phyloP scores from a whole-genome alignment of 352 stramenopile genomes.

The Pythium diclinum region DNA sequence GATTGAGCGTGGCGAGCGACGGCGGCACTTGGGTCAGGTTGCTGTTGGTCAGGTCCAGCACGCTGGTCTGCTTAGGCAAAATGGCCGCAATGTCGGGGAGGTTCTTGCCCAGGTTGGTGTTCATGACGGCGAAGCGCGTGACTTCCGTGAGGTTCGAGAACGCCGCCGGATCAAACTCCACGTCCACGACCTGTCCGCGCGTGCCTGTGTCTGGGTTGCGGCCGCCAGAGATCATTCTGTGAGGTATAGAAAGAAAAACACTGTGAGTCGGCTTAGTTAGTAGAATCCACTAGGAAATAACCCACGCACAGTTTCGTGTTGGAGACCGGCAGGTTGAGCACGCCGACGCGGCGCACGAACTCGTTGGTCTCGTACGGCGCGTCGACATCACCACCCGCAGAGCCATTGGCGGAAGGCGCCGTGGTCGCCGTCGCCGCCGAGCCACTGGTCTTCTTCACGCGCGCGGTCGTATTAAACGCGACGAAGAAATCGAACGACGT shows the following conservation, averaged over 20 bases:
- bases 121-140: constrained; percentile 9
- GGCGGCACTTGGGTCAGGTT: constrained; percentile 11
- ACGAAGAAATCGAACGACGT: constrained; percentile 12
- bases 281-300: background rate
- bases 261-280: background rate
- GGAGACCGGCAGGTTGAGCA: constrained; percentile 1
- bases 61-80: background rate
- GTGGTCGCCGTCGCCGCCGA: background rate
- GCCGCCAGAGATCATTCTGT: constrained; percentile 20
- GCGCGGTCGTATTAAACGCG: constrained; percentile 5
- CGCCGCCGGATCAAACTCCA: constrained; percentile 16
- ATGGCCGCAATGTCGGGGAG: constrained; percentile 12
- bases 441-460: background rate
- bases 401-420: background rate
- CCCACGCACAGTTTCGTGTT: constrained; percentile 15
- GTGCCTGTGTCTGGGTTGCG: constrained; percentile 9
- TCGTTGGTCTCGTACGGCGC: constrained; percentile 21
- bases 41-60: constrained; percentile 16
- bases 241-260: background rate
- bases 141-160: constrained; percentile 7
- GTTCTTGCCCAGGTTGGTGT: constrained; percentile 19
- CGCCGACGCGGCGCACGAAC: constrained; percentile 18
- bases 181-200: constrained; percentile 16
- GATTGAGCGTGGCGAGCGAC: constrained; percentile 7
- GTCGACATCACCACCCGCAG: background rate